A percentile compares a stretch with the other conserved stretches of the same genome.
Conservation (phyloP, 306 rosid genomes). For the Vigna unguiculata region DNA sequence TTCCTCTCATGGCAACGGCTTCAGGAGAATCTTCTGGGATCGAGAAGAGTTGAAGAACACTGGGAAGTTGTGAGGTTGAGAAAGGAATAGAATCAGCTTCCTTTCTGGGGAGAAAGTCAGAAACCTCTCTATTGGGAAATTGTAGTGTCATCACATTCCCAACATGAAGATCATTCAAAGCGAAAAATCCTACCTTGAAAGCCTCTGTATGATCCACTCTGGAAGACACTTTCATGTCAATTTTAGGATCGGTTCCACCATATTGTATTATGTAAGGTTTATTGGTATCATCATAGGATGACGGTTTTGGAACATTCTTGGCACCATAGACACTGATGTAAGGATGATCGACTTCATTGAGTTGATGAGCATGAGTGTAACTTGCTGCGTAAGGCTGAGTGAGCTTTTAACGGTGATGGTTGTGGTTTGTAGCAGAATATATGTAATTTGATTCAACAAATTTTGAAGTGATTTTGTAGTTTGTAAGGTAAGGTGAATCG, state of each 20-base stretch:
- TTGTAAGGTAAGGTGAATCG: neutral
- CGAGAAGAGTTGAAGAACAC: conserved; percentile 64
- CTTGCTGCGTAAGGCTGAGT: neutral
- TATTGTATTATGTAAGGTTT: neutral
- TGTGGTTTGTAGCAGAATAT: neutral
- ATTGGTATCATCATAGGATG: neutral
- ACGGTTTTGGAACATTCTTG: too few species aligned
- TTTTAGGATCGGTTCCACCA: neutral
- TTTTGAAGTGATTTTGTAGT: neutral
- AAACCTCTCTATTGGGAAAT: conserved; percentile 52
- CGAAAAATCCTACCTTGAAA: conserved; percentile 60
- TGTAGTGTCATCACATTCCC: conserved; percentile 63
- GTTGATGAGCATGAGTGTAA: neutral
- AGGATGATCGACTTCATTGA: neutral
- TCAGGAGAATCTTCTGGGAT: conserved; percentile 50
- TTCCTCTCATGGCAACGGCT: conserved; percentile 49
- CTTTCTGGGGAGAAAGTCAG: conserved; percentile 51
- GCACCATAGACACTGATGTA: neutral
- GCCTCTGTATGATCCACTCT: conserved; percentile 52
- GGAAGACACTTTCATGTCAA: neutral
- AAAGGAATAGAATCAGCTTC: conserved; percentile 67
- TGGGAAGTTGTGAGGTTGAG: conserved; percentile 54
- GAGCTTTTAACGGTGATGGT: neutral
- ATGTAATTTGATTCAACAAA: neutral
- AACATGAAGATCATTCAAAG: conserved; percentile 49